These are phyloP conservation scores for Thelonectria discophora DNA, from an alignment of 2,329 filamentous ascomycete species.

Conservation along the genomic window DNA sequence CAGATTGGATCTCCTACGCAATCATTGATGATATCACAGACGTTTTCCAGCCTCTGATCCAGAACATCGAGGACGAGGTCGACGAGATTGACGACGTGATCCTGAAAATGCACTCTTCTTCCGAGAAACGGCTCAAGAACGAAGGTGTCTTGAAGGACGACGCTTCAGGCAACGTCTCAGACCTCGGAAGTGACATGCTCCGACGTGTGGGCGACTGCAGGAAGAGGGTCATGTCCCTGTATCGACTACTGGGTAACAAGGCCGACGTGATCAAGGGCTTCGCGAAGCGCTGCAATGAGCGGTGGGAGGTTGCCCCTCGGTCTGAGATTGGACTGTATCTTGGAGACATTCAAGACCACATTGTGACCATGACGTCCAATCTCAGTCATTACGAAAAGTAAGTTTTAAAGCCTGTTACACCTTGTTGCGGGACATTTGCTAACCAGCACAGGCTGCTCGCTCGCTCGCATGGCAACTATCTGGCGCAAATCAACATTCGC, in stretches of 20 bases:
- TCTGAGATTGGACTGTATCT: conserved; percentile 98
- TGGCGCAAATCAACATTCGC: conserved; percentile 98
- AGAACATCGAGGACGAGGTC: conserved; percentile 93
- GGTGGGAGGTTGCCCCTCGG: conserved; percentile 94
- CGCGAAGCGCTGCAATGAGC: conserved; percentile 96
- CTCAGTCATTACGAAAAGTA: conserved; percentile 96
- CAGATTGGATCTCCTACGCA: conserved; percentile 98
- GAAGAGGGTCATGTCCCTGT: conserved; percentile 97
- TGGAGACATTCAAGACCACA: conserved; percentile 98
- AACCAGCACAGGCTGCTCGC: conserved; percentile 74
- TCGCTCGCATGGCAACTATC: conserved; percentile 92
- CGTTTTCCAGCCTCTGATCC: conserved; percentile 91
- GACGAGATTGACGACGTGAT: conserved; percentile 97
- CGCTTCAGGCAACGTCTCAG: conserved; percentile 53
- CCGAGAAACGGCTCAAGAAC: conserved; percentile 53
- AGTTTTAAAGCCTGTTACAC: conserved; percentile 44
- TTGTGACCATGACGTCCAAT: conserved; percentile 98
- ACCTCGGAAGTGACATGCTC: conserved; percentile 81
- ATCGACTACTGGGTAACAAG: conserved; percentile 93
- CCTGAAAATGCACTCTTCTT: conserved; percentile 76
- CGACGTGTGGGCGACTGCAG: conserved; percentile 91
- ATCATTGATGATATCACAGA: conserved; percentile 99
- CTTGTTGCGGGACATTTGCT: conserved; percentile 6
- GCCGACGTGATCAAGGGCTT: conserved; percentile 99
- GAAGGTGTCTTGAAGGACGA: conserved; percentile 58